Evolutionary conservation across 2,329 filamentous ascomycete species (phyloP).

Genomic region (Xylariaceae sp.): DNA sequence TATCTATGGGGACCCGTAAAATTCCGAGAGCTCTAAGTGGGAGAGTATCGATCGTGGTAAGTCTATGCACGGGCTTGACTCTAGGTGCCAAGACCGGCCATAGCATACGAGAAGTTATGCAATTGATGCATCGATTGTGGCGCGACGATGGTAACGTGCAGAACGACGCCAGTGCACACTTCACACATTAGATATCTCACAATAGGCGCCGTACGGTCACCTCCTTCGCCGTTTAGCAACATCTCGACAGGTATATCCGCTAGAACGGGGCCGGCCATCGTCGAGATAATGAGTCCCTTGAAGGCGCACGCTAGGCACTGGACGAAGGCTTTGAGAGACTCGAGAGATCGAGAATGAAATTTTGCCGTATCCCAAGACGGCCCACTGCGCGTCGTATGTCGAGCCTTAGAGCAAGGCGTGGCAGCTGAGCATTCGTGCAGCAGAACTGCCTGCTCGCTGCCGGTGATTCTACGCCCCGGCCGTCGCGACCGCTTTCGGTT

Average conservation of each 20-base stretch:
- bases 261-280: not conserved
- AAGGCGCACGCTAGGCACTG: not conserved
- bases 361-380: not conserved
- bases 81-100: too few relatives aligned
- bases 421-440: conserved; percentile 1
- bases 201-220: not conserved
- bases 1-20: too few relatives aligned
- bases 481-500: too few relatives aligned
- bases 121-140: too few relatives aligned
- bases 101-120: too few relatives aligned
- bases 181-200: not conserved
- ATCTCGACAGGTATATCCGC: not conserved
- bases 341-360: conserved; percentile 11
- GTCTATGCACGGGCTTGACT: too few relatives aligned
- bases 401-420: conserved; percentile 1
- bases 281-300: not conserved
- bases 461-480: conserved; percentile 5
- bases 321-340: conserved; percentile 8
- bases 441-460: conserved; percentile 15
- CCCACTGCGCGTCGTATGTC: not conserved
- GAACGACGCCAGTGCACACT: not conserved
- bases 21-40: too few relatives aligned
- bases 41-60: too few relatives aligned
- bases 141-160: too few relatives aligned
- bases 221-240: not conserved